Evolutionary conservation across 2,329 filamentous ascomycete species (phyloP), one percentile per base, ranked within the genome.

Genomic region (Colletotrichum tofieldiae): DNA sequence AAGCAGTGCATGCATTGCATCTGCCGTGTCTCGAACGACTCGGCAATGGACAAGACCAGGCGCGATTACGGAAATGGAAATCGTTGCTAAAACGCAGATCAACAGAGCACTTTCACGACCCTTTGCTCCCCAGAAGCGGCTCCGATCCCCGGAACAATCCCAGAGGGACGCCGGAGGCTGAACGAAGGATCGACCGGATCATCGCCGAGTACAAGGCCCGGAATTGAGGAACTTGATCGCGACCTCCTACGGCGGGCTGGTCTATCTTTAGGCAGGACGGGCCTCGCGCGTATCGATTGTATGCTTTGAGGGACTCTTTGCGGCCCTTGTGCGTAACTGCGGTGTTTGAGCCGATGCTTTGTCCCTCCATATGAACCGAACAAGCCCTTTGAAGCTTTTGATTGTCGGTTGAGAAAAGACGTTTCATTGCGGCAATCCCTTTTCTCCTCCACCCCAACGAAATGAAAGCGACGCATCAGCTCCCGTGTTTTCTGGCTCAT

Each of bases 71-170:
- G 32, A 49, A 7, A 37, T 37, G n/a, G 32, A 23, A 18, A 14
- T 16, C n/a, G 37, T 18, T 39, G 59, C 59, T 62, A 37, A 62
- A 45, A 37, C 6, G 16, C n/a, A 7, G 20, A 7, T 26, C n/a
- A 35, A 23, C 58, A 81, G 80, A 77, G 65, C 81, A 85, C 47
- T 87, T 85, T 63, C 82, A 83, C 9, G 86, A 89, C 71, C 87
- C 87, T 41, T 79, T 89, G 67, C 75, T 82, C 18, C 81, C 83
- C 32, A 81, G 83, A 32, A 75, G 79, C 58, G 75, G 77, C 3
- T 67, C 80, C 5, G 77, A 77, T 69, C 74, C 82, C 62, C 75
- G 79, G 68, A 75, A 80, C 73, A 80, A 81, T 64, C 83, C 84
- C 0, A 79, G 76, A 23, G 82, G 86, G 11, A 85, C 85, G 5